Evolutionary conservation across 208 protist species (phyloP).

Genomic region (Herpetomonas samuelpessoai): DNA sequence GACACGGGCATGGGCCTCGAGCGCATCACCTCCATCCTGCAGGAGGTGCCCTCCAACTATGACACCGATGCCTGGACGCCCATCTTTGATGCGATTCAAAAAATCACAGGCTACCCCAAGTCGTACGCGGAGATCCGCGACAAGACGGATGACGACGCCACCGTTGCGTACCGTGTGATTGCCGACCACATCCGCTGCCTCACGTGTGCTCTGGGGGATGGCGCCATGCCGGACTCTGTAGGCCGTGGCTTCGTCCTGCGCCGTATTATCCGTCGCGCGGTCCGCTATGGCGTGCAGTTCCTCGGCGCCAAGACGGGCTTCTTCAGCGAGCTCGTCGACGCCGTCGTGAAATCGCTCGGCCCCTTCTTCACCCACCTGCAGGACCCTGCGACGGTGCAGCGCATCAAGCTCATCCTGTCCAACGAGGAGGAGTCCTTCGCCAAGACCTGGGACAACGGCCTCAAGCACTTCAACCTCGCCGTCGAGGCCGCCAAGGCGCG

Average conservation of each 20-base stretch:
- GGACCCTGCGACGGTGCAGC: constrained; percentile 68
- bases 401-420: constrained; percentile 88
- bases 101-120: constrained; percentile 83
- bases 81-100: constrained; percentile 97
- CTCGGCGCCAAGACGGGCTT: constrained; percentile 93
- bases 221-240: constrained; percentile 93
- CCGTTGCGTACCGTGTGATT: constrained; percentile 98
- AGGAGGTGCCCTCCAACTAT: constrained; percentile 98
- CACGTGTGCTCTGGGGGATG: constrained; percentile 96
- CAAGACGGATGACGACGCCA: constrained; percentile 81
- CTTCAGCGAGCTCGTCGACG: constrained; percentile 92
- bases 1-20: constrained; percentile 99
- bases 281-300: constrained; percentile 96
- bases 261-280: constrained; percentile 96
- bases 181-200: constrained; percentile 99
- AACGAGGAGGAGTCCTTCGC: constrained; percentile 97
- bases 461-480: constrained; percentile 92
- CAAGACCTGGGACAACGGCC: constrained; percentile 94
- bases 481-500: constrained; percentile 61
- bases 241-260: constrained; percentile 97
- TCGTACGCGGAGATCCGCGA: constrained; percentile 87
- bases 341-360: constrained; percentile 90
- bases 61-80: constrained; percentile 98
- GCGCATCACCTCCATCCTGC: constrained; percentile 96
- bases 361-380: constrained; percentile 94